phyloP scores from a whole-genome alignment of 1,139 yeast species.

The Groenewaldozyma sp. region DNA sequence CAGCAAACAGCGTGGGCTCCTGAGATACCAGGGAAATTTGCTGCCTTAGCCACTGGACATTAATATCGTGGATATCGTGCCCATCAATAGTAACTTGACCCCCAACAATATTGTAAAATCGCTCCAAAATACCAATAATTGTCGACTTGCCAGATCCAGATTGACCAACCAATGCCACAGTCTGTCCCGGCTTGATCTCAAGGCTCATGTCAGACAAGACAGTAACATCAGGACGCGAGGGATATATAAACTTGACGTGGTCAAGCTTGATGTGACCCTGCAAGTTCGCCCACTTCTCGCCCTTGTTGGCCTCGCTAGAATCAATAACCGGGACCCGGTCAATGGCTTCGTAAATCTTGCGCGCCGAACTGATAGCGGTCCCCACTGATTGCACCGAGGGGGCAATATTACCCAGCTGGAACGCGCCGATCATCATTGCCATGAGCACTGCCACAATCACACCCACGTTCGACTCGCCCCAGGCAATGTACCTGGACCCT shows the following conservation, averaged over 20 bases:
- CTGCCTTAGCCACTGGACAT: conserved; percentile 62
- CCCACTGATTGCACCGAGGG: conserved; percentile 34
- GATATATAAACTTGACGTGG: conserved; percentile 67
- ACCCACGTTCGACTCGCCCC: conserved; percentile 28
- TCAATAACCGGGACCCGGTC: conserved; percentile 34
- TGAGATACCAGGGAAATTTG: conserved; percentile 82
- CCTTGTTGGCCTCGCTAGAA: conserved; percentile 21
- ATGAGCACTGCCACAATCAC: conserved; percentile 30
- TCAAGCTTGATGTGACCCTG: conserved; percentile 50
- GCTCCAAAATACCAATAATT: conserved; percentile 58
- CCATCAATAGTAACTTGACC: conserved; percentile 68
- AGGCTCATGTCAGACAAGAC: conserved; percentile 61
- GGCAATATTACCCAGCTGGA: conserved; percentile 34
- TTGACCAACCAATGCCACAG: conserved; percentile 84
- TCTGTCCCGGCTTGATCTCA: conserved; percentile 57
- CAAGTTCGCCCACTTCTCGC: conserved; percentile 28
- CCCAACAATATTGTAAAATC: conserved; percentile 53
- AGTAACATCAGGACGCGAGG: conserved; percentile 72
- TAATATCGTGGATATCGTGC: conserved; percentile 49
- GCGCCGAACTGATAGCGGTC: conserved; percentile 34
- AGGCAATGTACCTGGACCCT: conserved; percentile 33
- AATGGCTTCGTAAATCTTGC: conserved; percentile 35
- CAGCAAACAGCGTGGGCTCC: conserved; percentile 75
- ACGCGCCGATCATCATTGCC: conserved; percentile 36
- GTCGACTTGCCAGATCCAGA: conserved; percentile 93